Evolutionary conservation across 306 rosid genomes (phyloP).

Genomic region (Corylus avellana): DNA sequence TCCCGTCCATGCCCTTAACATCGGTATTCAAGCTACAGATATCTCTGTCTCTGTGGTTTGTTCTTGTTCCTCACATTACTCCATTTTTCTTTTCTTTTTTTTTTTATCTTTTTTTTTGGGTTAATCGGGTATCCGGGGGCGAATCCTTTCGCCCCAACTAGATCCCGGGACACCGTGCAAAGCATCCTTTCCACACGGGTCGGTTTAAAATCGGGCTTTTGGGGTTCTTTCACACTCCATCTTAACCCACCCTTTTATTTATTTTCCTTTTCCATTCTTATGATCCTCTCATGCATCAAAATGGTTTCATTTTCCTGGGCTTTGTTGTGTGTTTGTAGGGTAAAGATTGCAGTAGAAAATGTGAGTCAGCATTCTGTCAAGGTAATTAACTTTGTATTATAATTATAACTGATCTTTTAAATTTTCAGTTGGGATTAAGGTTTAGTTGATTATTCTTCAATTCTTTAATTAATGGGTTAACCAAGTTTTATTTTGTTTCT

Average conservation of each 20-base stretch:
- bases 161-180: too few species aligned
- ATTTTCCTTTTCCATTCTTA: background rate
- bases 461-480: background rate
- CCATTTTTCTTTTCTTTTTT: too few species aligned
- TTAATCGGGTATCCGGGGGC: too few species aligned
- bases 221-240: background rate
- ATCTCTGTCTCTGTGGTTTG: conserved; percentile 57
- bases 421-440: background rate
- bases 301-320: background rate
- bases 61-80: background rate
- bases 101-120: too few species aligned
- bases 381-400: conserved; percentile 39
- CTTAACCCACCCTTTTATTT: background rate
- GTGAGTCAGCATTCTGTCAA: conserved; percentile 91
- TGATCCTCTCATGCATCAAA: background rate
- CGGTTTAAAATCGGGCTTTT: too few species aligned
- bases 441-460: background rate
- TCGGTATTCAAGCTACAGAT: conserved; percentile 69
- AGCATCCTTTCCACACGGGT: too few species aligned
- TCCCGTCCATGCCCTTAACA: conserved; percentile 47
- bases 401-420: background rate
- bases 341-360: conserved; percentile 78
- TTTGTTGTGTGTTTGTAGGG: conserved; percentile 44
- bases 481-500: background rate
- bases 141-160: too few species aligned